Percentiles rank a stretch among this genome's conserved stretches.
phyloP scores from a whole-genome alignment of 208 protist genomes.

The Acanthamoeba rhysodes region DNA sequence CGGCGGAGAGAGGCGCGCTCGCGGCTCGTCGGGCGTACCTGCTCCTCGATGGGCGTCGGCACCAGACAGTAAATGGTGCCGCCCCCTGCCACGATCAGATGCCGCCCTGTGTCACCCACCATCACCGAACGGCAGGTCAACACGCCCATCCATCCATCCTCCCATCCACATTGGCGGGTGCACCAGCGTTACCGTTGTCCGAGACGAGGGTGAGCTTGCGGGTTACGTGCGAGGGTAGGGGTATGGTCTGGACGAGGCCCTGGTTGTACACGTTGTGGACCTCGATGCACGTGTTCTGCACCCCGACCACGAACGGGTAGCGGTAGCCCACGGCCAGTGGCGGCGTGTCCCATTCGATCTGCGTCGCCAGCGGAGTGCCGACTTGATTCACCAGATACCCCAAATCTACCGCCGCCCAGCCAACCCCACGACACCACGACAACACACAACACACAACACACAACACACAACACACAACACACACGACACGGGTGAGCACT shows the following conservation, averaged over 20 bases:
- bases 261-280: constrained; percentile 21
- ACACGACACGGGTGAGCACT: no score
- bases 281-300: background rate
- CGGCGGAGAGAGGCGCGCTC: no score
- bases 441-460: no score
- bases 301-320: background rate
- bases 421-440: no score
- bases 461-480: no score
- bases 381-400: background rate
- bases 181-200: background rate
- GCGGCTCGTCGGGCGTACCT: background rate
- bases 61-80: background rate
- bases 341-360: background rate
- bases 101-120: background rate
- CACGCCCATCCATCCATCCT: no score
- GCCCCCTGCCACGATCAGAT: background rate
- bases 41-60: background rate
- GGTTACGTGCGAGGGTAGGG: background rate
- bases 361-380: background rate
- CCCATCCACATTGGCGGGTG: no score
- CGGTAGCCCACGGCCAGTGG: background rate
- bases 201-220: constrained; percentile 8
- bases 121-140: no score
- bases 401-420: background rate
- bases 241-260: background rate